Base-by-base conservation (phyloP, 148 eudicot species). In the Camellia japonica region DNA sequence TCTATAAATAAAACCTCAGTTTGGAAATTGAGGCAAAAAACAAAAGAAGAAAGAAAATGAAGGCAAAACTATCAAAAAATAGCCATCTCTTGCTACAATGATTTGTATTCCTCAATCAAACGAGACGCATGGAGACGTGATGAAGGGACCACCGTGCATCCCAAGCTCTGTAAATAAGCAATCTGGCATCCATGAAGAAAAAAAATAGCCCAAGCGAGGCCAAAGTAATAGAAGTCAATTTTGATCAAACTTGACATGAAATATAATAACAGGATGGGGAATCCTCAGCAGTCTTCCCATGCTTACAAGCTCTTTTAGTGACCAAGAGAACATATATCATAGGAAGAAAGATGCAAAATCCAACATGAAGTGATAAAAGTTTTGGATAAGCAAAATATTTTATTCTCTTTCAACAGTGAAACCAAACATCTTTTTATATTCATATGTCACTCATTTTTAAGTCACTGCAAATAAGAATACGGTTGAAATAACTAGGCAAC, bases 61-160 rank as follows among this genome's bases (percentile, higher is more conserved):
- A 10, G 1, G 41, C 62, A 73, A 55, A n/a, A 52, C 7, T 38
- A 75, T 75, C 55, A 0, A 66, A 0, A 66, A 30, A 52, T 66
- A 63, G 49, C 9, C 51, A n/a, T 77, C 51, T 79, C 56, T 69
- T 18, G 68, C 85, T 88, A 94, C 61, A 94, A 58, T 67, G 91
- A 86, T 76, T 88, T 94, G 86, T 94, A 94, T 79, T 92, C 87
- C 74, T 94, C 98, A 54, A 94, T 94, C 81, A 94, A 78, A 68
- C 86, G 93, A 16, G 98, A 94, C 54, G 97, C 98, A 60, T 94
- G 98, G 41, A 94, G 98, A 72, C 93, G 92, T 6, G 97, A 90
- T 56, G 90, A 85, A 59, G 98, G 98, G 59, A 86, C 87, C 15
- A 84, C 81, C 2, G 98, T 94, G 92, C 97, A 94, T 69, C 98